Percentiles rank a stretch among this genome's conserved stretches.
Conservation (phyloP, 1,139 yeast genomes). For the Lipomyces yarrowii region DNA sequence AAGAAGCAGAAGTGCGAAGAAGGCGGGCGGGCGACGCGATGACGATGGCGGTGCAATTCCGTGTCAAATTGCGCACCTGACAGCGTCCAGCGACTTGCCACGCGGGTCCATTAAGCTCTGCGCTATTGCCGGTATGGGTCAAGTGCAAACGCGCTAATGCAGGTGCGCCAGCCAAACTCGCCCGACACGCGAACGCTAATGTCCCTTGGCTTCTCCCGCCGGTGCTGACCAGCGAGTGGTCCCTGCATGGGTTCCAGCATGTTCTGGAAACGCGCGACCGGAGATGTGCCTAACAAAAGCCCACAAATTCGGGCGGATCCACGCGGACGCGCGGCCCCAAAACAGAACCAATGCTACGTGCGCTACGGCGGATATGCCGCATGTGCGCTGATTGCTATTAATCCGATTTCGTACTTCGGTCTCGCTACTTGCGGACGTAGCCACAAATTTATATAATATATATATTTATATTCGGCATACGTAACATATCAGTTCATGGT, state of each 20-base stretch:
- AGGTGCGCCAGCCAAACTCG: not conserved
- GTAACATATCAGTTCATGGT: too few species aligned
- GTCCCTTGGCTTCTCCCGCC: not conserved
- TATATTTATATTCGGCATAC: too few species aligned
- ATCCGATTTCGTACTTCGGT: too few species aligned
- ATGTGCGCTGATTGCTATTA: not conserved
- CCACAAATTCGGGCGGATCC: not conserved
- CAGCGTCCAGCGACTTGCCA: not conserved
- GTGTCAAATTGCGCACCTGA: not conserved
- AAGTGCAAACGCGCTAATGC: not conserved
- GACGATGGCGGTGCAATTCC: slow-evolving; percentile 8
- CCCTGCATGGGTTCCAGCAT: not conserved
- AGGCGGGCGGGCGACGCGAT: slow-evolving; percentile 1
- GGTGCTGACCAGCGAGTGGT: not conserved
- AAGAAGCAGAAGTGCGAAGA: not conserved
- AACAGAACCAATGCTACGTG: not conserved
- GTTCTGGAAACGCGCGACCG: not conserved
- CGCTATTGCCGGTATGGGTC: not conserved
- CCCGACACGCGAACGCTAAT: not conserved
- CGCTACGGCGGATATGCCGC: not conserved
- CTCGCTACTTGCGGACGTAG: too few species aligned
- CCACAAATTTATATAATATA: too few species aligned
- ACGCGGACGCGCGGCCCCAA: not conserved
- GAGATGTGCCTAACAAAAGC: not conserved
- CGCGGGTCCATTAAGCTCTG: not conserved